Evolutionary conservation across 2,329 filamentous ascomycete species (phyloP).

Genomic region (Fusarium tanahbumbuense): DNA sequence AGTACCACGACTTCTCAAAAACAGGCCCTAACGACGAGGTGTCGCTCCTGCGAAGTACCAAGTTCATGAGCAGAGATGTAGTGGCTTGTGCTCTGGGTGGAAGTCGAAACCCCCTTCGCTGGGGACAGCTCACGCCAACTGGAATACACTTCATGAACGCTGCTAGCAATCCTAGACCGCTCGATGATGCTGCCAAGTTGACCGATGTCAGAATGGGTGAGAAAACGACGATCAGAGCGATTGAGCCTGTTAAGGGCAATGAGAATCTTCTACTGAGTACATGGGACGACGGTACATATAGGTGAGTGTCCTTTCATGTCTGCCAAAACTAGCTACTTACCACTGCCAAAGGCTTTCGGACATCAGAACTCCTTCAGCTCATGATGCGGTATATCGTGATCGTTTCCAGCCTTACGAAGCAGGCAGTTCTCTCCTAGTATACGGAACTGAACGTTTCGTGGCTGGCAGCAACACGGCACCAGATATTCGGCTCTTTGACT

Average conservation of each 20-base stretch:
- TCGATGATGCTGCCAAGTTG: conserved; percentile 29
- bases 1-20: conserved; percentile 45
- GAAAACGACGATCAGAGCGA: conserved; percentile 58
- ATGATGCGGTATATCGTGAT: conserved; percentile 64
- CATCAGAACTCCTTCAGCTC: conserved; percentile 59
- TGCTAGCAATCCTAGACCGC: conserved; percentile 47
- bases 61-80: conserved; percentile 59
- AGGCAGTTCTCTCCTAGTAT: conserved; percentile 61
- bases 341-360: conserved; percentile 57
- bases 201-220: conserved; percentile 47
- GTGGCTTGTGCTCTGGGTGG: conserved; percentile 61
- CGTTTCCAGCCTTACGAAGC: conserved; percentile 61
- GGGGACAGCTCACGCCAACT: conserved; percentile 59
- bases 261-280: conserved; percentile 60
- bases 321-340: not conserved
- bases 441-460: conserved; percentile 63
- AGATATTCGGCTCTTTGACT: conserved; percentile 65
- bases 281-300: conserved; percentile 65
- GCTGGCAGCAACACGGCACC: conserved; percentile 59
- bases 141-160: conserved; percentile 55
- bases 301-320: conserved; percentile 40
- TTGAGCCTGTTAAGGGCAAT: conserved; percentile 58
- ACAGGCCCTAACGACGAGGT: conserved; percentile 33
- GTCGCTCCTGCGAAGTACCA: conserved; percentile 51
- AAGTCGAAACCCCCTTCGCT: conserved; percentile 57